Conservation (phyloP, 2,329 filamentous ascomycete genomes). For the Trichoderma cornu-damae region DNA sequence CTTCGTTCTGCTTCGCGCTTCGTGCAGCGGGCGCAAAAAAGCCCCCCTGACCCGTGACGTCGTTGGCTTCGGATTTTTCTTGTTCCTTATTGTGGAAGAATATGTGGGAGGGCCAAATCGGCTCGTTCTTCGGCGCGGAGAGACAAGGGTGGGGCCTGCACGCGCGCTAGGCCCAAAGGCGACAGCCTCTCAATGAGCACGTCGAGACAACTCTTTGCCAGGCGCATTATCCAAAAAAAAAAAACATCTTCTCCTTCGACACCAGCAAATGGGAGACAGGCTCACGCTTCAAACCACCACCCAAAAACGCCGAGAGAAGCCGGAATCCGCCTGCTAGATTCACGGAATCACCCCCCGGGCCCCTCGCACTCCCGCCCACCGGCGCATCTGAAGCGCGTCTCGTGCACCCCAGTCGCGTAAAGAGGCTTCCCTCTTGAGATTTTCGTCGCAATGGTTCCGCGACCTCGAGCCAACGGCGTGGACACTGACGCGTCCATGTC, state of each 20-base stretch:
- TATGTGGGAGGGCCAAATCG: background rate
- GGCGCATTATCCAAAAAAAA: slow-evolving; percentile 32
- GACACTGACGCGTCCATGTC: slow-evolving; percentile 60
- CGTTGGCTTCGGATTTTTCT: slow-evolving; percentile 13
- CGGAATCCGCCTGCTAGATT: background rate
- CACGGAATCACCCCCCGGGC: background rate
- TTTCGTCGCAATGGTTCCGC: slow-evolving; percentile 48
- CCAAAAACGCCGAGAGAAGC: background rate
- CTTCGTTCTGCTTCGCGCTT: background rate
- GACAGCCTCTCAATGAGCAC: slow-evolving; percentile 31
- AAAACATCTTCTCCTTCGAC: slow-evolving; percentile 31
- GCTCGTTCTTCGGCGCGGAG: slow-evolving; percentile 15
- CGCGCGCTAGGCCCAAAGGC: slow-evolving; percentile 32
- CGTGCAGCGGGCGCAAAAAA: slow-evolving; percentile 1
- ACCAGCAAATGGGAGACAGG: slow-evolving; percentile 16
- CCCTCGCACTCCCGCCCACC: slow-evolving; percentile 5
- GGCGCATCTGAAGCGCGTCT: slow-evolving; percentile 42
- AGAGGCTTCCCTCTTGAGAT: slow-evolving; percentile 36
- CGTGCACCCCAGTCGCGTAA: slow-evolving; percentile 46
- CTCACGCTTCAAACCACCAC: slow-evolving; percentile 4
- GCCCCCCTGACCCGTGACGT: slow-evolving; percentile 19
- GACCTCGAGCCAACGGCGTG: slow-evolving; percentile 47
- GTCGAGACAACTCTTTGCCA: slow-evolving; percentile 34
- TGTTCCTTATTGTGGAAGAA: slow-evolving; percentile 11
- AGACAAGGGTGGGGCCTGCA: slow-evolving; percentile 22